Evolutionary conservation across 2,329 filamentous ascomycete genomes (phyloP).

Genomic region (Aureobasidium lini): DNA sequence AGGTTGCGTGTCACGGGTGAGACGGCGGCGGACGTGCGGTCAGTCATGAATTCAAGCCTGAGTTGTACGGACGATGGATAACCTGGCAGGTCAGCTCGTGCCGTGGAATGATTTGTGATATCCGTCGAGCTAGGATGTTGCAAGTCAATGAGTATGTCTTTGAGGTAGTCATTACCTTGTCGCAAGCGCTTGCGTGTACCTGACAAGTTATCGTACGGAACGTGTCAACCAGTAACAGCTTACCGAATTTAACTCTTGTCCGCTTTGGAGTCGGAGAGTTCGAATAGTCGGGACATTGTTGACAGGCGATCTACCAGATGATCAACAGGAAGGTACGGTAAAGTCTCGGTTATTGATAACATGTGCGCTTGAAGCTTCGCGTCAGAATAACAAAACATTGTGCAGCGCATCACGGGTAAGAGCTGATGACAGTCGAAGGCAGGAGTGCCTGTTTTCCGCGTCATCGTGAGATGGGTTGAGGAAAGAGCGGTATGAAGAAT

Average conservation of each 20-base stretch:
- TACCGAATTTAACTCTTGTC: not conserved
- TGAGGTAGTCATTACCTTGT: not conserved
- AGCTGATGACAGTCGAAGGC: not conserved
- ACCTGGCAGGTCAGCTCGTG: not conserved
- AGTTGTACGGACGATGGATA: not conserved
- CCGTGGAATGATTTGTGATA: not conserved
- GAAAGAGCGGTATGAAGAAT: not conserved
- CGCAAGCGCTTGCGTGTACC: not conserved
- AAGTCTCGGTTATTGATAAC: not conserved
- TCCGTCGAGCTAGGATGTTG: not conserved
- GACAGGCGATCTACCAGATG: not conserved
- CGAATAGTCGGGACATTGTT: not conserved
- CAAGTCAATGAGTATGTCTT: not conserved
- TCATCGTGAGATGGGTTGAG: not conserved
- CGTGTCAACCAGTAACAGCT: not conserved
- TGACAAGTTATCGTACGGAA: not conserved
- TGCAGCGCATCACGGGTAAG: not conserved
- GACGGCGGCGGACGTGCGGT: slow-evolving; percentile 3
- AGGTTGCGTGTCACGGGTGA: slow-evolving; percentile 10
- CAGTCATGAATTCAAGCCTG: slow-evolving; percentile 2
- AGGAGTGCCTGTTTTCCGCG: not conserved
- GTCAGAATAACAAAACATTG: not conserved
- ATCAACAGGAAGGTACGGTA: not conserved
- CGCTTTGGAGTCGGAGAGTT: not conserved
- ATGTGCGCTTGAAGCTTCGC: not conserved